Evolutionary conservation across 2,329 filamentous ascomycete genomes (phyloP), one percentile per base, ranked within the genome.

Genomic region (Trichoderma koningiopsis): DNA sequence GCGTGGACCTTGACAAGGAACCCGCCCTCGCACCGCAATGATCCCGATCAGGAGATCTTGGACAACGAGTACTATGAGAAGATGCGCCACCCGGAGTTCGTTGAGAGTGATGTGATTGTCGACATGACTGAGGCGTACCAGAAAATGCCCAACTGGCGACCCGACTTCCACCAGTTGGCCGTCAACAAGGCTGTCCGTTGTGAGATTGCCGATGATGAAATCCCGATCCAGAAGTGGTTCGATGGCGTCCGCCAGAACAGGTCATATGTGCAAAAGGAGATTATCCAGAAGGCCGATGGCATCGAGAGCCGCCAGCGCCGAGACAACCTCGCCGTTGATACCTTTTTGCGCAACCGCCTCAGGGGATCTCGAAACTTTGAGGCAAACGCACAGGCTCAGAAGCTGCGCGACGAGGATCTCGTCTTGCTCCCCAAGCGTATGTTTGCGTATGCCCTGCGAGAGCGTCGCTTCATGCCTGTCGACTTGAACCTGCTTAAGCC

Each of bases 31-130:
- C 69, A 77, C 29, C 72, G 67, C 3, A 68, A 55, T 0, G 75
- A 77, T 4, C 72, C 76, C 0, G 78, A 80, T 0, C 73, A 76
- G 0, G 79, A 80, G 70, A 78, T 79, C 4, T 74, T 81, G 8
- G 68, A 77, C 0, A 73, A 72, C 8, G 74, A 76, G 49, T 72
- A 76, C 19, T 77, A 79, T 16, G 70, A 75, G 60, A 76, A 76
- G 73, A 77, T 77, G 76, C 79, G 78, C 0, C 80, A 81, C 33
- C 78, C 78, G 0, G 80, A 82, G 70, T 80, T 79, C 19, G 77
- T 83, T 2, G 79, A 83, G 68, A 81, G 79, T 57, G 79, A 83
- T 29, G 79, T 83, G n/a, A 81, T 83, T 8, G 77, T 83, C 3
- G 80, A 83, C 47, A 74, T 83, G n/a, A 76, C 75, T 0, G 80